A percentile compares a stretch with the other conserved stretches of the same genome.
These are phyloP conservation scores for Phytophthora melonis DNA, from an alignment of 352 stramenopile species.

Conservation along the genomic window DNA sequence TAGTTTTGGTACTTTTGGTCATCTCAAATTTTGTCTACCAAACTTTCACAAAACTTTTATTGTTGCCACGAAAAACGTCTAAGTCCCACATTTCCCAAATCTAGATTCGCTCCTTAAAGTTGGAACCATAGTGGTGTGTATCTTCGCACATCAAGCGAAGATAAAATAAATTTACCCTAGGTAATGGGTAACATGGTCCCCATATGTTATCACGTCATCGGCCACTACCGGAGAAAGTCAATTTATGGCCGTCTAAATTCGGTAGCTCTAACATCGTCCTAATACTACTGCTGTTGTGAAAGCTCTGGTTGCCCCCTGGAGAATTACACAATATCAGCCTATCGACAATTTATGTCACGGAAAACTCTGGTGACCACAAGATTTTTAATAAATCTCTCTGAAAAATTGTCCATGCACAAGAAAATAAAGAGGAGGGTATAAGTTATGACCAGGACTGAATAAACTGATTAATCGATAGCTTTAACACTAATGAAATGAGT, in stretches of 20 bases:
- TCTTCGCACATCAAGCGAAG: not conserved
- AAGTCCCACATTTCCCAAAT: not conserved
- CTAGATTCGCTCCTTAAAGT: not conserved
- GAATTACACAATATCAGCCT: too few species aligned
- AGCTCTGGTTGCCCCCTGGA: too few species aligned
- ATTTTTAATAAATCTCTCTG: too few species aligned
- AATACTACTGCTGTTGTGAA: too few species aligned
- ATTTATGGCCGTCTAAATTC: not conserved
- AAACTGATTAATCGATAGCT: too few species aligned
- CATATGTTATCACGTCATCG: not conserved
- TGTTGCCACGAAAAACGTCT: not conserved
- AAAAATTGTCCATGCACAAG: too few species aligned
- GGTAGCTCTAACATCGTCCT: conserved; percentile 1
- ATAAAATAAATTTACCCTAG: conserved; percentile 1
- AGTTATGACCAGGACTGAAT: too few species aligned
- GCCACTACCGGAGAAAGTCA: not conserved
- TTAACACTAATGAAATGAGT: too few species aligned
- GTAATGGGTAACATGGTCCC: not conserved
- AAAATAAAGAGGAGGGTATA: too few species aligned
- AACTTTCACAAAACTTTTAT: not conserved
- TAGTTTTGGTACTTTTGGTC: not conserved
- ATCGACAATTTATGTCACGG: too few species aligned
- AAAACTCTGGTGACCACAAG: too few species aligned
- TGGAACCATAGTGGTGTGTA: not conserved
- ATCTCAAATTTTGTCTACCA: not conserved